Percentiles rank a stretch among this genome's conserved stretches.
Conservation (phyloP, 2,329 filamentous ascomycete species). For the Paraphaeosphaeria minitans region DNA sequence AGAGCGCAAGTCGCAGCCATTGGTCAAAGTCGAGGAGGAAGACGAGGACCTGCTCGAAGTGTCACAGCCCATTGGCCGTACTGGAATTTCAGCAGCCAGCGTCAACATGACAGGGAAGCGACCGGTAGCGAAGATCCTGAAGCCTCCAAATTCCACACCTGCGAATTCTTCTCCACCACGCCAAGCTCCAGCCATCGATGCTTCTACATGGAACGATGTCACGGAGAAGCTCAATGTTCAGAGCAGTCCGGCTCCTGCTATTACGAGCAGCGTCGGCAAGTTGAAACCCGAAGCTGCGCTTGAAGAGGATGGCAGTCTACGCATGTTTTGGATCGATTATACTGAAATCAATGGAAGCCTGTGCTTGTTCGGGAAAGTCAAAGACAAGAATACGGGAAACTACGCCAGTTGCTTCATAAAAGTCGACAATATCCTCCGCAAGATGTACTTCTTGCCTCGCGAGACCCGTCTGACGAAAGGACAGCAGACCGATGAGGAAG, state of each 20-base stretch:
- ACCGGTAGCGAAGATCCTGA: constrained; percentile 73
- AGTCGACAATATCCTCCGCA: constrained; percentile 90
- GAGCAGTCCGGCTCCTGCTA: constrained; percentile 71
- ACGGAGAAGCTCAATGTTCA: constrained; percentile 85
- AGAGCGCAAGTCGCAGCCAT: constrained; percentile 67
- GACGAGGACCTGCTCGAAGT: constrained; percentile 88
- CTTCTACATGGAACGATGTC: constrained; percentile 86
- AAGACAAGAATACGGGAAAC: constrained; percentile 78
- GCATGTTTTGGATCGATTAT: constrained; percentile 98
- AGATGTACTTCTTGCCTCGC: constrained; percentile 90
- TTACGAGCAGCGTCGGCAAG: constrained; percentile 72
- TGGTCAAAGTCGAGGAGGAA: constrained; percentile 67
- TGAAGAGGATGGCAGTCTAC: constrained; percentile 89
- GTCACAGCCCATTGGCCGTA: constrained; percentile 71
- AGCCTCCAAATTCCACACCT: constrained; percentile 71
- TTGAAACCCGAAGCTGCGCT: constrained; percentile 81
- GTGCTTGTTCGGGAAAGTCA: constrained; percentile 94
- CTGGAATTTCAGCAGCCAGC: constrained; percentile 67
- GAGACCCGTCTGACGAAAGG: constrained; percentile 65
- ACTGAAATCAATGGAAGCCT: constrained; percentile 89
- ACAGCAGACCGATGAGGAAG: constrained; percentile 73
- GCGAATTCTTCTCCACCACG: constrained; percentile 76
- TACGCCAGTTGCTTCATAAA: constrained; percentile 96
- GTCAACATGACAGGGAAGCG: constrained; percentile 86
- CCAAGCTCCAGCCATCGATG: constrained; percentile 68